Base-by-base conservation (phyloP, 1,284 basidiomycete genomes). In the Ustilago cynodontis region DNA sequence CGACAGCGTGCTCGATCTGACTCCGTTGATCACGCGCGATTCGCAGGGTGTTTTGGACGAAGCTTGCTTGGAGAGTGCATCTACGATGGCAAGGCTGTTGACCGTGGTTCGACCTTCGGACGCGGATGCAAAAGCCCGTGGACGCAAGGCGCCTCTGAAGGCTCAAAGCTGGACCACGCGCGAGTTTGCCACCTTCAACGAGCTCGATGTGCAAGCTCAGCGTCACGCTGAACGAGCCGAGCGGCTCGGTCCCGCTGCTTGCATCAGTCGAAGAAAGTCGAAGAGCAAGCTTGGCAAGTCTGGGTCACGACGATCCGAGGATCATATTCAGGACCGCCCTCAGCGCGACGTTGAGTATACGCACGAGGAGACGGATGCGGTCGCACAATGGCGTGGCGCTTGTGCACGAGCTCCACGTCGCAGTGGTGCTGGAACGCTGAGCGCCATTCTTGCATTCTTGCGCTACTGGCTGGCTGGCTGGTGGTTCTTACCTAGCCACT, bases 161-260 rank as follows among this genome's bases (percentile, higher is more conserved):
- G 22, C 35, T 26, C 65, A 74, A 29, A 65, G 58, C 22, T 82
- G 79, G 79, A 78, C 78, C 1, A 78, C 81, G 10, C 64, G 75
- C 24, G 81, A 82, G n/a, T 79, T 81, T 51, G 71, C 77, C 0
- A 66, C 71, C 2, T 80, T 73, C 65, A 79, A 79, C 66, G 77
- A 77, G 64, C 66, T 77, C n/a, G 77, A 79, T 35, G 69, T 66
- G 7, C 77, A 79, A 39, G 77, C 77, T 0, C 62, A 70, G 57
- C 51, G 70, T 4, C 63, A 75, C 52, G 68, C 73, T 4, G 69
- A 76, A 29, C 66, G 75, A 3, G 58, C 62, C 3, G 62, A 63
- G 24, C 65, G 66, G 0, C n/a, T 66, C 2, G 69, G 66, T 18
- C 45, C 64, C 2, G 52, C 28, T 7, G 60, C 60, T 2, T 74